Percentiles rank a stretch among this genome's conserved stretches.
Conservation (phyloP, 768 basidiomycete genomes). For the Psilocybe azurescens region DNA sequence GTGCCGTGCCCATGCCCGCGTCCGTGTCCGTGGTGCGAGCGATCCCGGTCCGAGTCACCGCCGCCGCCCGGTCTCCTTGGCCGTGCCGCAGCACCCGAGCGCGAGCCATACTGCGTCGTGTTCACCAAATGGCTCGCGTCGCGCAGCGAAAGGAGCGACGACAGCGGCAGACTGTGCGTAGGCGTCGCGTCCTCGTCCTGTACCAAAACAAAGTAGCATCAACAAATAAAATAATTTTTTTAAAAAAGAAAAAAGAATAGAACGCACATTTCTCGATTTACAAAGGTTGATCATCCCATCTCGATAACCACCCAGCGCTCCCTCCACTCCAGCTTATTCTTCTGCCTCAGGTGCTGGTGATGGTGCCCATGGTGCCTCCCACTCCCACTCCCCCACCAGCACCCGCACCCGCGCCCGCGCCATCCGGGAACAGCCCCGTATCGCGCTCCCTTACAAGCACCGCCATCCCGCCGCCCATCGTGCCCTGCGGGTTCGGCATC, state of each 20-base stretch:
- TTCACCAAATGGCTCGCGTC: conserved; percentile 46
- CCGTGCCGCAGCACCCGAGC: background rate
- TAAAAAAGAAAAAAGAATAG: background rate
- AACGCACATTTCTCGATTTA: conserved; percentile 56
- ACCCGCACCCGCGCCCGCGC: background rate
- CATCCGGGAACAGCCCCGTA: background rate
- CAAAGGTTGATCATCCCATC: conserved; percentile 60
- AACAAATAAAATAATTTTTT: no score
- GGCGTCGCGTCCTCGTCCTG: conserved; percentile 42
- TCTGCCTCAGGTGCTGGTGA: background rate
- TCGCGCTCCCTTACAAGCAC: background rate
- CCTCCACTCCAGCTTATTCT: conserved; percentile 60
- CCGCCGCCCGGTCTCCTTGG: background rate
- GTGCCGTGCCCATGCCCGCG: background rate
- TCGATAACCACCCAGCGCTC: conserved; percentile 67
- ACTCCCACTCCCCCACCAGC: background rate
- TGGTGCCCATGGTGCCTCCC: background rate
- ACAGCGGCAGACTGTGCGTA: conserved; percentile 44
- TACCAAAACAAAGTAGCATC: background rate
- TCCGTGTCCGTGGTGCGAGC: background rate
- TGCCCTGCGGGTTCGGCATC: background rate
- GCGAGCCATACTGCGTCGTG: background rate
- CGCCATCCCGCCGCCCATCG: background rate
- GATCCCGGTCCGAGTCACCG: background rate
- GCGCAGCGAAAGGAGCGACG: conserved; percentile 45